Percentiles rank a stretch among this genome's conserved stretches.
phyloP scores from a whole-genome alignment of 1,139 yeast genomes.

The Hansenula lynferdii region DNA sequence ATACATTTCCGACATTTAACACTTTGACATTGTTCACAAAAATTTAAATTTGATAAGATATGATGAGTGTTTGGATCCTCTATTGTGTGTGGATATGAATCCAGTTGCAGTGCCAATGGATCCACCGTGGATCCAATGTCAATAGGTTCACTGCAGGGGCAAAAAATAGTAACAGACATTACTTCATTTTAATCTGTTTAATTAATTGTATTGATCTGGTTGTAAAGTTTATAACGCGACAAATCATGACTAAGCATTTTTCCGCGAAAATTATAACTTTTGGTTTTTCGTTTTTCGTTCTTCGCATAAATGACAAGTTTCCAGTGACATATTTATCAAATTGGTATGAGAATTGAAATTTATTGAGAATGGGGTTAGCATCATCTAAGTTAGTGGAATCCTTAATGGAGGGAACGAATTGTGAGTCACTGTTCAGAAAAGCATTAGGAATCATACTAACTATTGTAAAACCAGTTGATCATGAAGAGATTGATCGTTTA shows the following conservation, averaged over 20 bases:
- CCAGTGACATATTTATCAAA: slow-evolving; percentile 13
- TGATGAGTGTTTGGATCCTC: slow-evolving; percentile 15
- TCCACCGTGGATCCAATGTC: not conserved
- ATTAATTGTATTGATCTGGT: too few relatives aligned
- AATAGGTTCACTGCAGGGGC: slow-evolving; percentile 8
- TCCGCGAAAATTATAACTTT: too few relatives aligned
- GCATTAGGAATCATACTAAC: not conserved
- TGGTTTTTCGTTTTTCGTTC: too few relatives aligned
- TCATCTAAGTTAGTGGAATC: slow-evolving; percentile 64
- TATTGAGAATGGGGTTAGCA: slow-evolving; percentile 53
- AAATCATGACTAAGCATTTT: too few relatives aligned
- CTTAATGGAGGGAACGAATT: slow-evolving; percentile 73
- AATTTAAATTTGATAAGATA: slow-evolving; percentile 12
- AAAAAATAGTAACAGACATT: slow-evolving; percentile 2
- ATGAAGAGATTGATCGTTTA: slow-evolving; percentile 87
- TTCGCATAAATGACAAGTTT: slow-evolving; percentile 58
- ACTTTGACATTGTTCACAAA: slow-evolving; percentile 20
- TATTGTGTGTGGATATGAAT: slow-evolving; percentile 12
- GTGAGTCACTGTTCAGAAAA: slow-evolving; percentile 27
- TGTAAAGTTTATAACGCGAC: too few relatives aligned
- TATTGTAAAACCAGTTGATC: slow-evolving; percentile 47
- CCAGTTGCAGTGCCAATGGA: not conserved
- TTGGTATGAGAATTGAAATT: not conserved
- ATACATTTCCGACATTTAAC: slow-evolving; percentile 21
- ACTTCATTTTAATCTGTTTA: too few relatives aligned